Evolutionary conservation across 176 grass and related monocot species (phyloP).

Genomic region (Secale cereale): DNA sequence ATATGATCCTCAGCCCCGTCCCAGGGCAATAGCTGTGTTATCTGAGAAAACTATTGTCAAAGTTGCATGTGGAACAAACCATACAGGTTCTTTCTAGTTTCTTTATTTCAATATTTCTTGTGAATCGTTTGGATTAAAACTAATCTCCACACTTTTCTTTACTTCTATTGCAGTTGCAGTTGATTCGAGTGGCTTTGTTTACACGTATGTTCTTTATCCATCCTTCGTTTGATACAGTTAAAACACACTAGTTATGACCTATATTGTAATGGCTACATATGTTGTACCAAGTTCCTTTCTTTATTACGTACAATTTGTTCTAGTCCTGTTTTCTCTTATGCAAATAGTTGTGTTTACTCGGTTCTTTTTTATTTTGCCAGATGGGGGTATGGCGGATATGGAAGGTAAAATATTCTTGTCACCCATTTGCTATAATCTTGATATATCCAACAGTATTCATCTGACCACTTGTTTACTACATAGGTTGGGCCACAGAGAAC

Average conservation of each 20-base stretch:
- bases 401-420: constrained; percentile 56
- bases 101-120: constrained; percentile 10
- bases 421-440: not conserved
- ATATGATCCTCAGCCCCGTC: constrained; percentile 86
- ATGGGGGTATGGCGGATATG: constrained; percentile 98
- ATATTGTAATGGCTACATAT: not conserved
- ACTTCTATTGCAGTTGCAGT: constrained; percentile 76
- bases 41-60: constrained; percentile 89
- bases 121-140: constrained; percentile 10
- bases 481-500: constrained; percentile 96
- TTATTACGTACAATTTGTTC: constrained; percentile 14
- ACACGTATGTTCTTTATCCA: constrained; percentile 75
- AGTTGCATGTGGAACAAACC: constrained; percentile 96
- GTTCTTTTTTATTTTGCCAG: constrained; percentile 44
- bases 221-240: constrained; percentile 4
- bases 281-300: constrained; percentile 15
- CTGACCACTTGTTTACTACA: constrained; percentile 14
- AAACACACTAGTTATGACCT: not conserved
- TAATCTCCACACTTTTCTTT: constrained; percentile 22
- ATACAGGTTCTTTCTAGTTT: constrained; percentile 67
- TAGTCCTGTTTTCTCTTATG: not conserved
- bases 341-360: not conserved
- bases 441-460: not conserved
- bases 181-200: constrained; percentile 97
- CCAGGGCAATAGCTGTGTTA: constrained; percentile 67